phyloP scores from a whole-genome alignment of 257 asterid species.

The Solanum chiquidenum region DNA sequence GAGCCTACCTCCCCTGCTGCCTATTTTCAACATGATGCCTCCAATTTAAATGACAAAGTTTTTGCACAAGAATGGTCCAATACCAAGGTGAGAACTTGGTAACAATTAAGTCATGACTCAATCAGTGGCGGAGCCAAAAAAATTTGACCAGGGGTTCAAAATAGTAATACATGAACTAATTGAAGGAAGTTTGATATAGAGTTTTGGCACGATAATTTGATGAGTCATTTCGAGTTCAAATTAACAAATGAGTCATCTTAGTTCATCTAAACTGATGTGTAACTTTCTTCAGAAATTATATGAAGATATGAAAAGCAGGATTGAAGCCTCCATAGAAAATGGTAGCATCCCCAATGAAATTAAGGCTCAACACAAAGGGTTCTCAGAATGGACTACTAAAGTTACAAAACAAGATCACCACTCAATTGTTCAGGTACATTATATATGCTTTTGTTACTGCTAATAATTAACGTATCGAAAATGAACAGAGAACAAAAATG shows the following conservation, averaged over 20 bases:
- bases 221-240: background rate
- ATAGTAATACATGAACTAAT: background rate
- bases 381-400: constrained; percentile 43
- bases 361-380: constrained; percentile 47
- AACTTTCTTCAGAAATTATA: constrained; percentile 34
- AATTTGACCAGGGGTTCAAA: background rate
- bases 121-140: too few relatives aligned
- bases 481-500: background rate
- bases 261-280: background rate
- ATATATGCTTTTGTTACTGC: background rate
- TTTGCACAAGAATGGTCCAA: constrained; percentile 19
- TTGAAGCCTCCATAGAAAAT: constrained; percentile 18
- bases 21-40: constrained; percentile 14
- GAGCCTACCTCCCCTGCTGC: constrained; percentile 39
- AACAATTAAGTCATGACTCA: background rate
- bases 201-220: background rate
- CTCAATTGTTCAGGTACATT: constrained; percentile 55
- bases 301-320: constrained; percentile 55
- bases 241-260: background rate
- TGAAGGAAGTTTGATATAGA: background rate
- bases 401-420: constrained; percentile 55
- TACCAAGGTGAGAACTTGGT: constrained; percentile 23
- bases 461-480: background rate
- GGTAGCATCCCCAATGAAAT: constrained; percentile 26
- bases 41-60: background rate